A percentile compares a stretch with the other conserved stretches of the same genome.
These are phyloP conservation scores for Melastoma malabathricum DNA, from an alignment of 345 rosid species.

Conservation along the genomic window DNA sequence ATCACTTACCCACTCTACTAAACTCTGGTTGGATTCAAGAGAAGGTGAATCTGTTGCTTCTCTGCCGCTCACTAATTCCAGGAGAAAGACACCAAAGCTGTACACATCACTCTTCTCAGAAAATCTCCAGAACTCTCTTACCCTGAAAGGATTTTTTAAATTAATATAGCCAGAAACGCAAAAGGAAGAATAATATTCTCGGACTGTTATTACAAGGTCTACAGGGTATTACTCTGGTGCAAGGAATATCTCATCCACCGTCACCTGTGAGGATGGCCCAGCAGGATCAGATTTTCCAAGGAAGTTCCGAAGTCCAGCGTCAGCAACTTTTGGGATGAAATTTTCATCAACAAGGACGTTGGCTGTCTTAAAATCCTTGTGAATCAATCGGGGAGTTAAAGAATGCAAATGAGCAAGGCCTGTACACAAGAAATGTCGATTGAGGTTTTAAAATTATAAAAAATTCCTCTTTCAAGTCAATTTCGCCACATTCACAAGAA, in stretches of 20 bases:
- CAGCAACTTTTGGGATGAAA: conserved; percentile 86
- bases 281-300: conserved; percentile 56
- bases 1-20: conserved; percentile 68
- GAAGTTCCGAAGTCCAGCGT: conserved; percentile 77
- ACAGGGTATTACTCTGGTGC: conserved; percentile 56
- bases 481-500: too few relatives aligned
- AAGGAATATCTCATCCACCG: conserved; percentile 70
- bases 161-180: too few relatives aligned
- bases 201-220: too few relatives aligned
- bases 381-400: conserved; percentile 62
- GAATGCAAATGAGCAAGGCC: conserved; percentile 92
- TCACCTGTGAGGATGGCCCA: conserved; percentile 62
- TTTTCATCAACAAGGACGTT: conserved; percentile 88
- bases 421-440: conserved; percentile 17
- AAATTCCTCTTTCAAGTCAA: background rate
- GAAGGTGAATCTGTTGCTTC: conserved; percentile 52
- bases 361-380: conserved; percentile 84
- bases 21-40: conserved; percentile 41
- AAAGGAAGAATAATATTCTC: too few relatives aligned
- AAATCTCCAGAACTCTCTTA: conserved; percentile 65
- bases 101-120: conserved; percentile 85
- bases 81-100: conserved; percentile 86
- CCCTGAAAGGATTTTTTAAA: conserved; percentile 27
- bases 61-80: conserved; percentile 65
- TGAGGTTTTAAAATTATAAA: conserved; percentile 9